Base-by-base conservation (phyloP, 192 early-diverging fungal genomes). In the Lunasporangiospora selenospora region DNA sequence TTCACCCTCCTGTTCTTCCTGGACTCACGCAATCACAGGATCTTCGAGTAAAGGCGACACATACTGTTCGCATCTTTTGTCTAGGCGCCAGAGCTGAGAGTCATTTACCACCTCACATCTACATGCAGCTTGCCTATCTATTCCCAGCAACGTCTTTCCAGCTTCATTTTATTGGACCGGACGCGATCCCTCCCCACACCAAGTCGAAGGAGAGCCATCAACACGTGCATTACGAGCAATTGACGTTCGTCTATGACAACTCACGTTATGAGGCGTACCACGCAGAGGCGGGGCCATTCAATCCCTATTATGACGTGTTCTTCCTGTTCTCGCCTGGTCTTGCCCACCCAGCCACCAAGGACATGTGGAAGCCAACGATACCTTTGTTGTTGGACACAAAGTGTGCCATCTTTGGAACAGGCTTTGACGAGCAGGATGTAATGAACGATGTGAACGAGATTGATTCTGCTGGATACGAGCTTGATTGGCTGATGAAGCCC, bases 291-390 rank as follows among this genome's bases (percentile, higher is more conserved):
- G 79, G 82, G 15, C 84, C 86, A 36, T 93, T 91, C 58, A 90
- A 93, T 61, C 89, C 91, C 43, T 93, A 89, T 44, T 86, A 83
- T 13, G 90, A 91, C 53, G 65, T 90, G 7, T 93, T 89, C 63
- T 93, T 93, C 63, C 49, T 93, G 51, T 93, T 93, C 71, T 88
- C 86, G 19, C 91, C 91, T 9, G 91, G 89, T 27, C 75, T 91
- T 18, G 87, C 81, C 5, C 90, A 91, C 34, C 82, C 81, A 9
- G 37, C 69, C 6, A 83, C 82, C 29, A 85, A 84, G 55, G 73
- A 79, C 9, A 77, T 77, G 19, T 93, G 91, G 91, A 81, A 80
- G 53, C 83, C 86, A 6, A 85, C 88, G 23, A 65, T 91, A 12
- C 81, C 84, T 42, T 81, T 84, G 63, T 71, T 88, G 56, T 69